Evolutionary conservation across 768 basidiomycete genomes (phyloP).

Genomic region (Amyloporia xantha): DNA sequence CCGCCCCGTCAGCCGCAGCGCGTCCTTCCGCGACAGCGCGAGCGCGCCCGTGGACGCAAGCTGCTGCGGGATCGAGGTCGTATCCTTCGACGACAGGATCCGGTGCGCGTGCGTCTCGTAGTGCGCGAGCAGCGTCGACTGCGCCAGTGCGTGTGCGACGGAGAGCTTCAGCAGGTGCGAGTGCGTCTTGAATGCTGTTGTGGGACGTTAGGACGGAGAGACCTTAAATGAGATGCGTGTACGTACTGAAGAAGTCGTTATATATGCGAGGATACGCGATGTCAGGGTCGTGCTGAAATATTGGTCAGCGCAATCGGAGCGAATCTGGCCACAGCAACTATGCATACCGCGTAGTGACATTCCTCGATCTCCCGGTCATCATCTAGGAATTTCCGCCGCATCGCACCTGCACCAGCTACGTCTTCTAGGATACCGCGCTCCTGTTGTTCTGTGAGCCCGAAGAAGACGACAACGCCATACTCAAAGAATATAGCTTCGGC

Average conservation of each 20-base stretch:
- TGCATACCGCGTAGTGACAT: conserved; percentile 77
- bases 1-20: conserved; percentile 66
- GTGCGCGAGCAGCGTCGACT: conserved; percentile 85
- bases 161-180: conserved; percentile 89
- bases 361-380: conserved; percentile 82
- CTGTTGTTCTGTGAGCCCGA: conserved; percentile 73
- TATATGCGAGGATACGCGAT: conserved; percentile 88
- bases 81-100: conserved; percentile 70
- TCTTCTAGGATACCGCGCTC: conserved; percentile 85
- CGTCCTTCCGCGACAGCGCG: conserved; percentile 70
- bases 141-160: conserved; percentile 91
- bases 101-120: conserved; percentile 76
- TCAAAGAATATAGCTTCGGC: conserved; percentile 77
- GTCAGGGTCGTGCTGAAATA: conserved; percentile 67
- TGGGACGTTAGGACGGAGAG: no score
- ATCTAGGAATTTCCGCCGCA: conserved; percentile 51
- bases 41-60: conserved; percentile 75
- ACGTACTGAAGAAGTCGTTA: conserved; percentile 94
- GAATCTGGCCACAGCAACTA: neutral
- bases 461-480: conserved; percentile 90
- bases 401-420: conserved; percentile 60
- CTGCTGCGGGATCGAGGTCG: conserved; percentile 77
- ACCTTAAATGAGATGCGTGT: no score
- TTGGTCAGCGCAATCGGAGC: conserved; percentile 5
- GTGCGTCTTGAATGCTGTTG: conserved; percentile 79